Base-by-base conservation (phyloP, 1,284 basidiomycete genomes). In the Xerocomus tenax region DNA sequence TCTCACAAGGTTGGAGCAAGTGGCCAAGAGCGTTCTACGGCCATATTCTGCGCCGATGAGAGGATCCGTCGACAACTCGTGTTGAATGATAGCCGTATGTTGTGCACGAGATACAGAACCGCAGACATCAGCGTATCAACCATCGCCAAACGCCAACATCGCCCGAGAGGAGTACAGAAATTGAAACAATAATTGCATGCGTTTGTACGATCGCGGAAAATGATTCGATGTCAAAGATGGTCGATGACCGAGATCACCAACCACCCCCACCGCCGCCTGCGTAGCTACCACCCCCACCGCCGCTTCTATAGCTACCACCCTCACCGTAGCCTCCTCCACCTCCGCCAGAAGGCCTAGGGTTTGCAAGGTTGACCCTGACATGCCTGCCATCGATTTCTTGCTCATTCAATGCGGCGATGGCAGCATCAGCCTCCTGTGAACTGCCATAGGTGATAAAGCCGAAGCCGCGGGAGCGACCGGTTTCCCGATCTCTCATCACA, bases 401-500 rank as follows among this genome's bases (percentile, higher is more conserved):
- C 61, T 97, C 94, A 73, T 97, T 83, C 69, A 96, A 72, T 47
- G 67, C 72, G 46, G 53, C 50, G 66, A 95, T 93, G 51, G 93
- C 91, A 52, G 74, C 74, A 30, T 92, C 71, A 54, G 93, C 93
- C 71, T 95, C 85, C 1, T 58, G 42, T 3, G 47, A 12, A 42
- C 52, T 64, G 65, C 63, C 64, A 69, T 77, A 91, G 51, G 90
- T 93, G 62, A 97, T 91, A 69, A 96, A 96, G 58, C 92, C 93
- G 71, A 97, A 97, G 66, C 93, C 91, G 67, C 93, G 90, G 59
- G 92, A 95, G 65, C 92, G 90, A 60, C 89, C 88, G 57, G 92
- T 95, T 67, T 95, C 92, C 65, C 92, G 89, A 74, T 96, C 93
- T 74, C 88, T 89, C 92, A 95, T 95, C 73, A 96, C 92, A 71